Evolutionary conservation across 75 land plant species (phyloP), one percentile per base, ranked within the genome.

Genomic region (Sequoiadendron giganteum): DNA sequence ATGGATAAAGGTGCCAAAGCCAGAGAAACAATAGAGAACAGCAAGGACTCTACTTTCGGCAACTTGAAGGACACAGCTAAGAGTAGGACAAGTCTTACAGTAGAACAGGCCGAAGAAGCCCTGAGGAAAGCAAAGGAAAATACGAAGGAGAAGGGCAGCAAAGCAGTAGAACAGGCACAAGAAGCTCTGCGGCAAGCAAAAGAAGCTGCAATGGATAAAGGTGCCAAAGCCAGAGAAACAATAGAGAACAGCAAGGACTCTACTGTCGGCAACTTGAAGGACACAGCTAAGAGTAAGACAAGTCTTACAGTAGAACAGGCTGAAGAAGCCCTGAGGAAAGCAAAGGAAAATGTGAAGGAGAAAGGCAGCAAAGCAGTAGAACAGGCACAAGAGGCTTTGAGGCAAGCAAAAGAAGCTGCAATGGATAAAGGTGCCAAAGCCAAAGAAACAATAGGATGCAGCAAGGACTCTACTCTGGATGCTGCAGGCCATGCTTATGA

Each of bases 401-500:
- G 8, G 28, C 2, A 10, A 6, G 84, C 84, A 42, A 81, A 45
- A n/a, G 84, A 81, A 10, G 52, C n/a, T 43, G 84, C 84, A 81
- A 18, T 43, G 42, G 84, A 81, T 10, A 81, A 81, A 40, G n/a
- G 48, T 28, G 32, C 4, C 11, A 81, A 81, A 25, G 83, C 49
- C 2, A 80, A 10, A 9, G 48, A 25, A 80, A 43, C 48, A 43
- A 2, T 25, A 80, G 47, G 43, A 30, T 28, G 52, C 10, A 81
- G 42, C 83, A 81, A 81, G 48, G 84, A 45, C 47, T 8, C 18
- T 3, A 81, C 84, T 45, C 52, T 81, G 42, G 48, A 45, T 42
- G 7, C 84, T 81, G 84, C 84, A 45, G 84, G 3, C 8, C 47
- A n/a, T 28, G 32, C 84, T 45, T 81, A 45, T 81, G 84, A 81